A percentile compares a stretch with the other conserved stretches of the same genome.
Conservation (phyloP, 345 rosid species). For the Euphorbia pulcherrima region DNA sequence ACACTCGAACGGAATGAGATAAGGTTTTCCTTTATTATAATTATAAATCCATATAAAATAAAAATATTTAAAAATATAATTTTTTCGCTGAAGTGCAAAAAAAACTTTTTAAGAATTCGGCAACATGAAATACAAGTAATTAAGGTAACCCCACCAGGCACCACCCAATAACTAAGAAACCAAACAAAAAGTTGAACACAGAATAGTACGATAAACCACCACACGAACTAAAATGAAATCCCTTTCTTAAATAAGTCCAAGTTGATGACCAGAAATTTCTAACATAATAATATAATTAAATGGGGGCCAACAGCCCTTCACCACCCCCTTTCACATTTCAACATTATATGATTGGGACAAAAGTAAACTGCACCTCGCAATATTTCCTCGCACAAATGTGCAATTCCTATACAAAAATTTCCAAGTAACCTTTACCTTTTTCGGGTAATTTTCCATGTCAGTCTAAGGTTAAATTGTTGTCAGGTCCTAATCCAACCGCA, state of each 20-base stretch:
- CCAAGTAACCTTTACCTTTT: not conserved
- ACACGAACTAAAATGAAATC: not conserved
- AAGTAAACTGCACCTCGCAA: not conserved
- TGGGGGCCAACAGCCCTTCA: slow-evolving; percentile 12
- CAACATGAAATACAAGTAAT: not conserved
- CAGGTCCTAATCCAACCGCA: not conserved
- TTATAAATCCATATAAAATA: too few species aligned
- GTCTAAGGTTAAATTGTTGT: not conserved
- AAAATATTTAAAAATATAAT: not conserved
- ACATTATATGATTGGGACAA: not conserved
- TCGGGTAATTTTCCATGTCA: not conserved
- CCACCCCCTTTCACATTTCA: slow-evolving; percentile 11
- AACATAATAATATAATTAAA: not conserved
- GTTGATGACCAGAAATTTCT: not conserved
- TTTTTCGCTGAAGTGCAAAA: not conserved
- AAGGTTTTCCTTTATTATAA: too few species aligned
- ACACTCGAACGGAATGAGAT: too few species aligned
- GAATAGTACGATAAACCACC: slow-evolving; percentile 1
- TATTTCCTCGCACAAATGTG: not conserved
- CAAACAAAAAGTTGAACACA: not conserved
- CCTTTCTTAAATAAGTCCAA: slow-evolving; percentile 15
- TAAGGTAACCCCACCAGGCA: not conserved
- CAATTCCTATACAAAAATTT: slow-evolving; percentile 6
- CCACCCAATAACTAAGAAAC: slow-evolving; percentile 9
- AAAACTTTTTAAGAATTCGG: too few species aligned